Conservation (phyloP, 2,329 filamentous ascomycete genomes). For the Zymoseptoria passerinii region DNA sequence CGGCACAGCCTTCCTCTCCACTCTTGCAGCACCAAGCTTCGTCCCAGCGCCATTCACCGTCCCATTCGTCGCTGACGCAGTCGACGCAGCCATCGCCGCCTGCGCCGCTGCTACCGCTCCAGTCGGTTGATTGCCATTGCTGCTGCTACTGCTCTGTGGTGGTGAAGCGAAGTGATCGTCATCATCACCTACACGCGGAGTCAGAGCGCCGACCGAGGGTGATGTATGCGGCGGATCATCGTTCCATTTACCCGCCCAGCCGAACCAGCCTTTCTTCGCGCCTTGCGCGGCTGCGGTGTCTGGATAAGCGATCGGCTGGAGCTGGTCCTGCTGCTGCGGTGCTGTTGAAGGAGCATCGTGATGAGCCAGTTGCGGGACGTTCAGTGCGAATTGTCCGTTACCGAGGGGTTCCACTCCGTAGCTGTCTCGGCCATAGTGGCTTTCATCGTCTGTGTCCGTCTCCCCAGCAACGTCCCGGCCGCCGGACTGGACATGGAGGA, state of each 20-base stretch:
- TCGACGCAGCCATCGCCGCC: not conserved
- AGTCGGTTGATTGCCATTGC: not conserved
- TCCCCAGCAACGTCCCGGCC: conserved; percentile 18
- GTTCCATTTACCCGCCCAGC: conserved; percentile 18
- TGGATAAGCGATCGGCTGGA: not conserved
- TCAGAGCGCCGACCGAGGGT: not conserved
- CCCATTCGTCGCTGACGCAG: conserved; percentile 5
- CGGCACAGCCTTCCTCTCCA: not conserved
- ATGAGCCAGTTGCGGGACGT: not conserved
- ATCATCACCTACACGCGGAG: not conserved
- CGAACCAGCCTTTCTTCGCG: conserved; percentile 16
- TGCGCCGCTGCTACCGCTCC: not conserved
- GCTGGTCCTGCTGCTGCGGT: not conserved
- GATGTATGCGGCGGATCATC: conserved; percentile 1
- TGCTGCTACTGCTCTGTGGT: not conserved
- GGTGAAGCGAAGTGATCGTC: not conserved
- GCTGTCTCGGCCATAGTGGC: not conserved
- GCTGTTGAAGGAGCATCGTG: conserved; percentile 1
- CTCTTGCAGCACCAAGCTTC: not conserved
- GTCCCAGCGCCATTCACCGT: conserved; percentile 3
- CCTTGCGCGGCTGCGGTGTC: not conserved
- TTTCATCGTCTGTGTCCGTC: conserved; percentile 19
- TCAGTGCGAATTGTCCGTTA: conserved; percentile 11
- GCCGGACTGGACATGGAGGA: conserved; percentile 4
- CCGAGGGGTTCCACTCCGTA: conserved; percentile 5